phyloP scores from a whole-genome alignment of 2,329 filamentous ascomycete species.

The Botryotinia calthae region DNA sequence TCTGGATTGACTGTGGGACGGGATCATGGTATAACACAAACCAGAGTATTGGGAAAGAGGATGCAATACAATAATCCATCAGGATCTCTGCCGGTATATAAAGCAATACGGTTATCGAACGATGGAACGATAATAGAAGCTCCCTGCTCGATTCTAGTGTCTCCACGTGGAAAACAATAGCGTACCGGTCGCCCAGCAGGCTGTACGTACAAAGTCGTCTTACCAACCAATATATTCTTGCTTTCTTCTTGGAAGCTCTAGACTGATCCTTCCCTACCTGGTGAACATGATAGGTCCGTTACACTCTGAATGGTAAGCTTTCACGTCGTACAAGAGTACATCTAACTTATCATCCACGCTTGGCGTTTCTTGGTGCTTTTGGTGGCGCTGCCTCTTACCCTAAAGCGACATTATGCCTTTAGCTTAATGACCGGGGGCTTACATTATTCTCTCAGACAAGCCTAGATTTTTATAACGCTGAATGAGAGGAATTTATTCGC shows the following conservation, averaged over 20 bases:
- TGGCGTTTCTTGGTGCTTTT: slow-evolving; percentile 1
- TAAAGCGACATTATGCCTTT: not conserved
- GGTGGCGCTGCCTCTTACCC: not conserved
- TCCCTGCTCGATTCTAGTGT: not conserved
- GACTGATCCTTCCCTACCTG: not conserved
- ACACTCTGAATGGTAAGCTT: not conserved
- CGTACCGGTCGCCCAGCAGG: not conserved
- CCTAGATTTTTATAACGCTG: not conserved
- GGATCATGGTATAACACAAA: not conserved
- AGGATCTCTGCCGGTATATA: not conserved
- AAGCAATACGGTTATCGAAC: not conserved
- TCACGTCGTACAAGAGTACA: not conserved
- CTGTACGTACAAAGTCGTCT: not conserved
- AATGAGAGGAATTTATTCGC: not conserved
- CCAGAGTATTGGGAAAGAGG: not conserved
- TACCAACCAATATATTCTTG: not conserved
- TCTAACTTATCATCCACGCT: not conserved
- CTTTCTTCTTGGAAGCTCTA: not conserved
- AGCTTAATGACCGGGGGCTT: not conserved
- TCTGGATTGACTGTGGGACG: not conserved
- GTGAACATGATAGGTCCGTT: not conserved
- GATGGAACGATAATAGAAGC: slow-evolving; percentile 1
- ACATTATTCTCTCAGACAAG: not conserved
- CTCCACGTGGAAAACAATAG: slow-evolving; percentile 9
- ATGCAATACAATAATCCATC: not conserved